Evolutionary conservation across 495 filamentous ascomycete species (phyloP).

Genomic region (Penicillium malachiteum): DNA sequence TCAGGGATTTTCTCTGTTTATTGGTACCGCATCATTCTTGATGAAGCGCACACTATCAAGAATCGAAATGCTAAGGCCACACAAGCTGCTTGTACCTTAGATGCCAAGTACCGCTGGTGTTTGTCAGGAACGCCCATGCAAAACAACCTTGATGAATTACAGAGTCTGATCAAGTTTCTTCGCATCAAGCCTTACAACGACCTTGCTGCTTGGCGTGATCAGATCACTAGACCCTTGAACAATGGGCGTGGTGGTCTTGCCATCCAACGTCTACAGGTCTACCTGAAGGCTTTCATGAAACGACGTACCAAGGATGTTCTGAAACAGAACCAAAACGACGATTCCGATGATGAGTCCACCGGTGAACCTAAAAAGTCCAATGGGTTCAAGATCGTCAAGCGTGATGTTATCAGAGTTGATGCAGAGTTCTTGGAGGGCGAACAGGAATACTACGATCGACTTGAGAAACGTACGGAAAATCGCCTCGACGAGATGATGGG

Average conservation of each 20-base stretch:
- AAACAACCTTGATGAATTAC: conserved; percentile 96
- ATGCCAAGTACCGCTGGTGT: conserved; percentile 89
- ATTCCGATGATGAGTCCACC: conserved; percentile 59
- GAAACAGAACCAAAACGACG: conserved; percentile 75
- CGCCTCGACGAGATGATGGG: conserved; percentile 87
- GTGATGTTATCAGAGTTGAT: conserved; percentile 79
- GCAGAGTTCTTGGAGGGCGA: conserved; percentile 79
- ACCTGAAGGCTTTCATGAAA: conserved; percentile 94
- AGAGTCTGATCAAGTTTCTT: conserved; percentile 88
- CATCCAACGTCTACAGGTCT: conserved; percentile 79
- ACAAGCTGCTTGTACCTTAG: conserved; percentile 77
- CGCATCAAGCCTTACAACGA: conserved; percentile 89
- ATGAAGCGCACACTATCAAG: conserved; percentile 98
- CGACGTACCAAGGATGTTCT: conserved; percentile 92
- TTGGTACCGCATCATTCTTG: conserved; percentile 94
- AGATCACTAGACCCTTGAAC: conserved; percentile 83
- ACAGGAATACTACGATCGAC: conserved; percentile 75
- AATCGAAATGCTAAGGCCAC: conserved; percentile 95
- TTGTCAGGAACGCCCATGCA: conserved; percentile 95
- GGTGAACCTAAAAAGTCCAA: conserved; percentile 52
- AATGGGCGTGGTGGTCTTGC: conserved; percentile 82
- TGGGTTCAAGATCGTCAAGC: conserved; percentile 81
- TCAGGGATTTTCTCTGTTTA: conserved; percentile 85
- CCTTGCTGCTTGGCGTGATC: conserved; percentile 77
- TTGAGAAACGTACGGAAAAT: conserved; percentile 81